Evolutionary conservation across 495 filamentous ascomycete species (phyloP).

Genomic region (Aspergillus cavernicola): DNA sequence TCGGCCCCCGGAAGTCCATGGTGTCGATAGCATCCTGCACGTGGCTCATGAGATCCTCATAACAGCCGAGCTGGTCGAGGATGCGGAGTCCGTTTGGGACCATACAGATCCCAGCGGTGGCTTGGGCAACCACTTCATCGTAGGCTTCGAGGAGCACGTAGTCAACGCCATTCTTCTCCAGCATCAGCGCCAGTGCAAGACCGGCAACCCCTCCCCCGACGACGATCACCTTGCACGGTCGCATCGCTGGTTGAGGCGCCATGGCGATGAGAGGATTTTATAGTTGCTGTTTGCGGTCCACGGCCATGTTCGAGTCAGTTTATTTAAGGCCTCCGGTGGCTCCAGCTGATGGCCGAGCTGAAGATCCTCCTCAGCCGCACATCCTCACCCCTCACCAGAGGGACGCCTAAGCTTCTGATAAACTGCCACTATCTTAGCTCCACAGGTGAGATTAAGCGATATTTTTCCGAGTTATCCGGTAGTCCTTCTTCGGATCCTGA

Average conservation of each 20-base stretch:
- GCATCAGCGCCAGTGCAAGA: background rate
- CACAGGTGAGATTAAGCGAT: no score
- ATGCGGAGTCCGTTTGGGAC: constrained; percentile 21
- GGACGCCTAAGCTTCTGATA: no score
- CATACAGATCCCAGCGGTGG: constrained; percentile 18
- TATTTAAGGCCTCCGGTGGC: no score
- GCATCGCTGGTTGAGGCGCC: background rate
- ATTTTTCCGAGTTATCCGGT: no score
- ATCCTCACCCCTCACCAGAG: no score
- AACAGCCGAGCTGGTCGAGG: constrained; percentile 32
- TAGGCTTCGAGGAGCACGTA: background rate
- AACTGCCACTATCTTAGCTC: no score
- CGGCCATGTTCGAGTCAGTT: no score
- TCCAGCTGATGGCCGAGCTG: no score
- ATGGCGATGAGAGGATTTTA: background rate
- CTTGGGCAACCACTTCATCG: constrained; percentile 1
- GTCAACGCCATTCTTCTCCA: constrained; percentile 1
- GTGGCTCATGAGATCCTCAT: constrained; percentile 16
- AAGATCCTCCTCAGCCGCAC: no score
- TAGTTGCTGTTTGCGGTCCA: no score
- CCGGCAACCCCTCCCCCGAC: background rate
- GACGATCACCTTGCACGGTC: background rate
- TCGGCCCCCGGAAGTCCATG: constrained; percentile 14
- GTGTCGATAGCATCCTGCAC: constrained; percentile 13
- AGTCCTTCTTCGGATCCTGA: no score